A percentile compares a stretch with the other conserved stretches of the same genome.
These are phyloP conservation scores for Triangularia setosa DNA, from an alignment of 2,329 filamentous ascomycete species.

Conservation along the genomic window DNA sequence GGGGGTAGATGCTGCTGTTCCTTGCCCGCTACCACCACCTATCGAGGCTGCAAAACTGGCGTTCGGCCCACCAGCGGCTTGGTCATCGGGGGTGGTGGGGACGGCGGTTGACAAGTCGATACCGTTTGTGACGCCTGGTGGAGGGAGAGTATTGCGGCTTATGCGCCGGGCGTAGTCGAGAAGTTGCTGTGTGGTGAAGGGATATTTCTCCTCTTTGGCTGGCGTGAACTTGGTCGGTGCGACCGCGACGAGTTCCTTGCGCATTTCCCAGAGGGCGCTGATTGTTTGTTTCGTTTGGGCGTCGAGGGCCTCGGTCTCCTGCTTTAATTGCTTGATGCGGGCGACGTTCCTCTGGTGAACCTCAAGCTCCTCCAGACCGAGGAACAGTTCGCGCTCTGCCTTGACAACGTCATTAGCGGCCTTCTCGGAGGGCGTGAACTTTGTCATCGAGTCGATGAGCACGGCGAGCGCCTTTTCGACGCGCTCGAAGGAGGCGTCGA, in stretches of 20 bases:
- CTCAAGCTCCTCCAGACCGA: constrained; percentile 63
- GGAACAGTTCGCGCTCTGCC: constrained; percentile 65
- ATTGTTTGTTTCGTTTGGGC: constrained; percentile 69
- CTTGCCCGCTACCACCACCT: constrained; percentile 23
- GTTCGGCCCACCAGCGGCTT: neutral
- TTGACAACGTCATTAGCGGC: constrained; percentile 65
- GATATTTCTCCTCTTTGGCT: constrained; percentile 39
- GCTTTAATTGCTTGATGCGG: constrained; percentile 65
- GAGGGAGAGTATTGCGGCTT: constrained; percentile 73
- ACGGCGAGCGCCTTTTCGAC: constrained; percentile 63
- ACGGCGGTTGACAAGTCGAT: constrained; percentile 28
- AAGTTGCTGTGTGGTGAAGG: constrained; percentile 67
- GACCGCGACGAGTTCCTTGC: constrained; percentile 66
- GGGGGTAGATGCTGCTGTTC: constrained; percentile 19
- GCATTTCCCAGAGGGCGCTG: constrained; percentile 64
- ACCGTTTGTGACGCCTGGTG: constrained; percentile 48
- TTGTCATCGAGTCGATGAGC: constrained; percentile 74
- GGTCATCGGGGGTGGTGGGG: neutral
- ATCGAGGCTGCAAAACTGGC: constrained; percentile 1
- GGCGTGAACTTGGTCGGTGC: constrained; percentile 47
- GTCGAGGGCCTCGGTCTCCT: constrained; percentile 62
- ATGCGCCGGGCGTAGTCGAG: constrained; percentile 76
- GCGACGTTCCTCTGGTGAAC: constrained; percentile 70
- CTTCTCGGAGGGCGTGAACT: constrained; percentile 70
- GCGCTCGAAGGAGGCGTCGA: constrained; percentile 61